These are phyloP conservation scores for Suillus hirtellus DNA, from an alignment of 768 basidiomycete species.

Conservation along the genomic window DNA sequence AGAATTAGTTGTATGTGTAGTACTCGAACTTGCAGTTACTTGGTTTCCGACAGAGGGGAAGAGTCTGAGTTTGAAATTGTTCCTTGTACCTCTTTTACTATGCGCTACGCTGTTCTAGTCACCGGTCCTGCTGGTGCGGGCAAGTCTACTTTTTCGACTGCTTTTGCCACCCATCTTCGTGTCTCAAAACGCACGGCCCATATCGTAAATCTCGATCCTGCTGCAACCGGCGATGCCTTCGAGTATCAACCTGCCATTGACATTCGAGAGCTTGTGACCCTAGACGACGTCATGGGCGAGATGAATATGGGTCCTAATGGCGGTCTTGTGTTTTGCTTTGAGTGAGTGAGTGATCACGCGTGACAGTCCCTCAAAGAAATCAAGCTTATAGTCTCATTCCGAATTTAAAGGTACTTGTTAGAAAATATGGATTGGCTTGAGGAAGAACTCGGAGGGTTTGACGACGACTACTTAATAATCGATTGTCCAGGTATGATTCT, in stretches of 20 bases:
- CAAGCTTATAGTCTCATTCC: conserved; percentile 1
- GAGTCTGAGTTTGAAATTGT: conserved; percentile 31
- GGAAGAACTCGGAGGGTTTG: conserved; percentile 91
- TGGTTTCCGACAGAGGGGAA: conserved; percentile 7
- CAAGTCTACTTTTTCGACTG: conserved; percentile 90
- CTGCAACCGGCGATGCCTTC: conserved; percentile 82
- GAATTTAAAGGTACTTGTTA: conserved; percentile 74
- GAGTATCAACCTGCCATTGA: conserved; percentile 93
- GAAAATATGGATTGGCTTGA: conserved; percentile 99
- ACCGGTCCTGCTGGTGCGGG: conserved; percentile 98
- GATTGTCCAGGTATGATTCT: conserved; percentile 77
- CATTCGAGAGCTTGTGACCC: conserved; percentile 87
- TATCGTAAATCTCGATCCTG: conserved; percentile 97
- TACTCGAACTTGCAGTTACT: conserved; percentile 10
- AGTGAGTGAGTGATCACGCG: conserved; percentile 73
- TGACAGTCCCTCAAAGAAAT: not conserved
- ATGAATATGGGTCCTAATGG: conserved; percentile 96
- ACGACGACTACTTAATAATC: conserved; percentile 92
- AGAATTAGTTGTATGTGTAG: conserved; percentile 12
- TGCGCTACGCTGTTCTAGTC: conserved; percentile 88
- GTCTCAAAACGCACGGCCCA: conserved; percentile 82
- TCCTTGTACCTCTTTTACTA: conserved; percentile 30
- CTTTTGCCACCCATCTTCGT: conserved; percentile 87
- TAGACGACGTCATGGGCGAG: conserved; percentile 96
- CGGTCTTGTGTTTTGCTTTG: conserved; percentile 96